Conservation (phyloP, 768 basidiomycete genomes). For the Hortiboletus flavorubellus region DNA sequence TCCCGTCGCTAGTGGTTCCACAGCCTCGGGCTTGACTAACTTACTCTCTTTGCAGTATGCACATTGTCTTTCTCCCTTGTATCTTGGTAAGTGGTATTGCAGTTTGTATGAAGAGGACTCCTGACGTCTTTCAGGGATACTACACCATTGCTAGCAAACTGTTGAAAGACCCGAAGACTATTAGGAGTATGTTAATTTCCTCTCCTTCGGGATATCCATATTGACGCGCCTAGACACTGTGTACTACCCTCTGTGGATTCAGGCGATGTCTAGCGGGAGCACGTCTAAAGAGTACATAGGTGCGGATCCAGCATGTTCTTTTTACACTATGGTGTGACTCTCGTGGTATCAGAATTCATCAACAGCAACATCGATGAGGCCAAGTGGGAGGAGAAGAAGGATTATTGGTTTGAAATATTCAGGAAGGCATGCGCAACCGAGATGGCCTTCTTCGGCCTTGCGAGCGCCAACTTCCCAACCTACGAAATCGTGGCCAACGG, state of each 20-base stretch:
- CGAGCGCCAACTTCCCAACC: not conserved
- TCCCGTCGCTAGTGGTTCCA: not conserved
- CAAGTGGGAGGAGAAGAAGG: not conserved
- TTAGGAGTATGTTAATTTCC: not conserved
- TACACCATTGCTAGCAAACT: not conserved
- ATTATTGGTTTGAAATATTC: not conserved
- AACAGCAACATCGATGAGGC: not conserved
- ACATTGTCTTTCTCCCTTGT: slow-evolving; percentile 2
- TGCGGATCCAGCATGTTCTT: not conserved
- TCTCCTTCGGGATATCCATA: not conserved
- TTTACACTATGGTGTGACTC: not conserved
- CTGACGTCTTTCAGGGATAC: not conserved
- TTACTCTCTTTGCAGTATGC: not conserved
- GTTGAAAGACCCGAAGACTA: not conserved
- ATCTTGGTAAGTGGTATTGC: not conserved
- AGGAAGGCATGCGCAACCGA: not conserved
- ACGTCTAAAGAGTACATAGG: not conserved
- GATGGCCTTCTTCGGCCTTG: not conserved
- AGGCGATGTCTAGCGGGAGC: not conserved
- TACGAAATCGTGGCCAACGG: not conserved
- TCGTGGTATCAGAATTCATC: not conserved
- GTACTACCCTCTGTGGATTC: not conserved
- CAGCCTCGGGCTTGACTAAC: not conserved
- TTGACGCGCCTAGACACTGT: not conserved
- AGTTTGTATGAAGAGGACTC: not conserved